These are phyloP conservation scores for Salix purpurea DNA, from an alignment of 345 rosid genomes.

Conservation along the genomic window DNA sequence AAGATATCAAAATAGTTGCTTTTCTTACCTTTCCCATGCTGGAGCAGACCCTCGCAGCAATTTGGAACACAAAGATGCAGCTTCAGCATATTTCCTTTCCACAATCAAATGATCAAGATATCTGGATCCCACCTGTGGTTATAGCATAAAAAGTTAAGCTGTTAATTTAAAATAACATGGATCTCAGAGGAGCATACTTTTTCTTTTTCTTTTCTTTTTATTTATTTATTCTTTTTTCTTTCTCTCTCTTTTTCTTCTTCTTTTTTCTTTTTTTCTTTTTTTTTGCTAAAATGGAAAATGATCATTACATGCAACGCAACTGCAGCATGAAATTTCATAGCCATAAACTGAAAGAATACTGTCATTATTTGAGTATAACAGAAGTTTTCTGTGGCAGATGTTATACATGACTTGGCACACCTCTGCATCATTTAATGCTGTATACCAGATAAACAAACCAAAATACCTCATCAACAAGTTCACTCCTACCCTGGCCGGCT, in stretches of 20 bases:
- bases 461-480: slow-evolving; percentile 90
- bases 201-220: neutral
- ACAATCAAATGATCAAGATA: slow-evolving; percentile 98
- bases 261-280: neutral
- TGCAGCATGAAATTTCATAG: neutral
- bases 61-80: slow-evolving; percentile 97
- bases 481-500: slow-evolving; percentile 90
- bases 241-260: neutral
- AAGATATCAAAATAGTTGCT: slow-evolving; percentile 5
- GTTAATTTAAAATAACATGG: slow-evolving; percentile 2
- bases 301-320: neutral
- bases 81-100: slow-evolving; percentile 93
- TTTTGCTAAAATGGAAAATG: neutral
- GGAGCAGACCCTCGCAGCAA: slow-evolving; percentile 86
- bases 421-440: neutral
- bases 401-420: neutral
- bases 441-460: neutral
- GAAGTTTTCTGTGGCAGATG: neutral
- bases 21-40: slow-evolving; percentile 93
- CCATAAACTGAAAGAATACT: neutral
- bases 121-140: slow-evolving; percentile 85
- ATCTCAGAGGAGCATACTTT: neutral
- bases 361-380: neutral
- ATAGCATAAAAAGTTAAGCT: slow-evolving; percentile 11
- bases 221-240: too few species aligned